Evolutionary conservation across 352 stramenopile species (phyloP).

Genomic region (Phytophthora nicotianae): DNA sequence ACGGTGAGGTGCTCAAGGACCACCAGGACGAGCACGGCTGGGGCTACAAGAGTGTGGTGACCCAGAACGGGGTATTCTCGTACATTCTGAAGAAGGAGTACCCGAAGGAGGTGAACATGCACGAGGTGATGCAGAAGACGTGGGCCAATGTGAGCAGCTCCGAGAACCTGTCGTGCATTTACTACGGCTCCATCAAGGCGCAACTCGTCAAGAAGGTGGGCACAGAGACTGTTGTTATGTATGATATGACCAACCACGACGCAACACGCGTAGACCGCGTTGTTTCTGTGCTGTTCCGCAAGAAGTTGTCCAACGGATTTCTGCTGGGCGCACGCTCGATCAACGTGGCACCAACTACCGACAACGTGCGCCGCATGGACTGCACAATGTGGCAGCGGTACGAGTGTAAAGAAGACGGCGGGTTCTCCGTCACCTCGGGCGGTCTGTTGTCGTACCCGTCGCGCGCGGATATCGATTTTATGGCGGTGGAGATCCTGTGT

Average conservation of each 20-base stretch:
- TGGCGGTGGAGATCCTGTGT: conserved; percentile 44
- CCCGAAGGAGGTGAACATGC: conserved; percentile 34
- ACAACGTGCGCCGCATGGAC: conserved; percentile 32
- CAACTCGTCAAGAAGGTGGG: conserved; percentile 39
- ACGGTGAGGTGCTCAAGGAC: conserved; percentile 38
- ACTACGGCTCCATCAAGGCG: conserved; percentile 39
- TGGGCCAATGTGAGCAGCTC: conserved; percentile 34
- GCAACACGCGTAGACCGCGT: conserved; percentile 38
- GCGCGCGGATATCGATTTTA: conserved; percentile 36
- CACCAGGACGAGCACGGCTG: conserved; percentile 38
- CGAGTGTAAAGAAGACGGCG: conserved; percentile 28
- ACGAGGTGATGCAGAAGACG: conserved; percentile 37
- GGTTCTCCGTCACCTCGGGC: conserved; percentile 33
- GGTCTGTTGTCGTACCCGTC: conserved; percentile 37
- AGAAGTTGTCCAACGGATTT: conserved; percentile 32
- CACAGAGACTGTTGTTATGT: conserved; percentile 38
- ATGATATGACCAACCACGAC: conserved; percentile 42
- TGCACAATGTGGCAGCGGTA: conserved; percentile 42
- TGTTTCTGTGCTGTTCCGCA: conserved; percentile 37
- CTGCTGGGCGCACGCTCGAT: conserved; percentile 40
- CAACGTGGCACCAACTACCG: conserved; percentile 6
- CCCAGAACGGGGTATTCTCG: conserved; percentile 30
- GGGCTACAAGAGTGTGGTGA: conserved; percentile 39
- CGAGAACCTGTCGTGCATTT: conserved; percentile 38
- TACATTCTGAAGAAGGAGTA: conserved; percentile 43